Percentiles rank a stretch among this genome's conserved stretches.
phyloP scores from a whole-genome alignment of 2,329 filamentous ascomycete genomes.

The Talaromyces sp. region DNA sequence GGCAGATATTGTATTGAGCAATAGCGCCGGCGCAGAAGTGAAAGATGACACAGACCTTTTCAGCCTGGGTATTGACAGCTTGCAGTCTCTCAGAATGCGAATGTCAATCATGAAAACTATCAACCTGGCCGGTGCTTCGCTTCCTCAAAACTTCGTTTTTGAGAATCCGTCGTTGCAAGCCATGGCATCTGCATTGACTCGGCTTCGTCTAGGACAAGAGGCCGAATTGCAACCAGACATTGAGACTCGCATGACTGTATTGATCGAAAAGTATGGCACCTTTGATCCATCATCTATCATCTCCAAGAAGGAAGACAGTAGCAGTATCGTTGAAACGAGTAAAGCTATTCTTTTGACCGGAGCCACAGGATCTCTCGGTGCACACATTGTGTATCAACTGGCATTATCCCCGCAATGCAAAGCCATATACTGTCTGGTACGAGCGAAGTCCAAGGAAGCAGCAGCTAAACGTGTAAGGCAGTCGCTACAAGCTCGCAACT shows the following conservation, averaged over 20 bases:
- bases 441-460: background rate
- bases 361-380: background rate
- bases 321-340: background rate
- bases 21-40: slow-evolving; percentile 25
- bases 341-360: background rate
- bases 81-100: slow-evolving; percentile 58
- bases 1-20: background rate
- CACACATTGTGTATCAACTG: background rate
- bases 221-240: background rate
- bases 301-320: background rate
- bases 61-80: slow-evolving; percentile 54
- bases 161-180: background rate
- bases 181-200: background rate
- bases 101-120: slow-evolving; percentile 46
- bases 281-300: background rate
- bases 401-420: background rate
- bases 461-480: background rate
- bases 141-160: background rate
- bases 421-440: background rate
- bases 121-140: background rate
- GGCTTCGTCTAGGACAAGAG: background rate
- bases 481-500: background rate
- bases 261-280: background rate
- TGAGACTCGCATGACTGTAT: background rate
- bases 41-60: slow-evolving; percentile 56